A percentile compares a stretch with the other conserved stretches of the same genome.
Evolutionary conservation across 192 early-diverging fungal genomes (phyloP).

Genomic region (Coemansia sp.): DNA sequence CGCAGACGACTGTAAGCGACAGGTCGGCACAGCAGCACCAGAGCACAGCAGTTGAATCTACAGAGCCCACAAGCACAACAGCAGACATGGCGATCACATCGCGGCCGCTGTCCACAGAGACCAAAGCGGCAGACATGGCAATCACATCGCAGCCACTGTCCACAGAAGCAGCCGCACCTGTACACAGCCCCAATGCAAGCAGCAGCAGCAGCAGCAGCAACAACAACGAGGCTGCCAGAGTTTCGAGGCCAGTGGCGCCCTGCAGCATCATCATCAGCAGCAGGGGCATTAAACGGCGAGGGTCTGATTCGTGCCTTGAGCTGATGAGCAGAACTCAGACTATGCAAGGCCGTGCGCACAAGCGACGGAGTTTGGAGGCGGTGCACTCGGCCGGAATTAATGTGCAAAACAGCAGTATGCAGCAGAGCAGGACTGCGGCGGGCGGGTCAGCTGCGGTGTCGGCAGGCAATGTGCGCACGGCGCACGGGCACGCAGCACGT

Average conservation of each 20-base stretch:
- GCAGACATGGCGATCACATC: constrained; percentile 5
- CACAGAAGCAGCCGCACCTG: neutral
- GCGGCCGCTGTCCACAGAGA: neutral
- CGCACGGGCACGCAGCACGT: constrained; percentile 14
- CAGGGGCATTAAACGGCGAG: constrained; percentile 48
- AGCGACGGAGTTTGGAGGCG: constrained; percentile 17
- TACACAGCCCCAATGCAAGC: too few species aligned
- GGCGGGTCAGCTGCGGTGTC: too few species aligned
- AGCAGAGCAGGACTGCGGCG: too few species aligned
- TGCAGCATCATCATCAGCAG: neutral
- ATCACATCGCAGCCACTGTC: neutral
- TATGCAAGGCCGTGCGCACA: constrained; percentile 4
- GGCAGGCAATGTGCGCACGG: constrained; percentile 20
- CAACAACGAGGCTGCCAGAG: neutral
- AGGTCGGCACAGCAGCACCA: constrained; percentile 10
- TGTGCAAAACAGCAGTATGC: neutral
- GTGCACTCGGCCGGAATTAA: neutral
- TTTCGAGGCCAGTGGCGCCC: constrained; percentile 3
- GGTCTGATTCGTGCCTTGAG: constrained; percentile 41
- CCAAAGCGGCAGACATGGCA: constrained; percentile 2
- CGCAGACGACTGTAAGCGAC: neutral
- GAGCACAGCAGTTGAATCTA: constrained; percentile 10
- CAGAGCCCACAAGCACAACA: constrained; percentile 7
- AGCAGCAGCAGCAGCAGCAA: neutral
- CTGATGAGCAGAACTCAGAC: constrained; percentile 24